Evolutionary conservation across 176 grass and related monocot species (phyloP).

Genomic region (Bonia amplexicaulis): DNA sequence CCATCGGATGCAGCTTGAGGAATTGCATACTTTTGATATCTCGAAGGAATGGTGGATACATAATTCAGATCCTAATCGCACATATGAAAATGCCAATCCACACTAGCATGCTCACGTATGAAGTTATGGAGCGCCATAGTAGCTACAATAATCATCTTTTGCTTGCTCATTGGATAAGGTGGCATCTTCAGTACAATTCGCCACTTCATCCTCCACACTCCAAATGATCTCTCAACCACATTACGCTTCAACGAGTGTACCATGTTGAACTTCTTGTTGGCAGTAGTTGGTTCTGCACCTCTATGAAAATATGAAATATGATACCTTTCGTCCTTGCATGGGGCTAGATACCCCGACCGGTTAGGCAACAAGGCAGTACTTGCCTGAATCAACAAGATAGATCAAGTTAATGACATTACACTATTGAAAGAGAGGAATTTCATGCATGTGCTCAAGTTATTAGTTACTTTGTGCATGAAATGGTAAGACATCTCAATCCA

Average conservation of each 20-base stretch:
- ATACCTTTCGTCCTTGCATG: not conserved
- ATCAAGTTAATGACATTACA: not conserved
- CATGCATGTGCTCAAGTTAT: not conserved
- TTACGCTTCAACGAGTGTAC: not conserved
- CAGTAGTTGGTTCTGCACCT: too few species aligned
- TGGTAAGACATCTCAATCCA: not conserved
- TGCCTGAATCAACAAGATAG: not conserved
- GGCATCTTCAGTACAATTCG: not conserved
- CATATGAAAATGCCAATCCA: not conserved
- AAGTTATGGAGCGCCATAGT: not conserved
- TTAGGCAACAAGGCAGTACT: not conserved
- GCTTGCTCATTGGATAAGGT: not conserved
- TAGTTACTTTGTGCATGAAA: not conserved
- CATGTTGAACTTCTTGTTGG: not conserved
- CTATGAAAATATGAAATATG: not conserved
- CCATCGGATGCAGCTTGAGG: not conserved
- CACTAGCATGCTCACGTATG: not conserved
- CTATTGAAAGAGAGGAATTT: not conserved
- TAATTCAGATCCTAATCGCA: not conserved
- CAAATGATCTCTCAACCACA: not conserved
- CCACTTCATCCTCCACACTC: not conserved
- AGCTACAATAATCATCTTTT: not conserved
- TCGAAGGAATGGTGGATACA: not conserved
- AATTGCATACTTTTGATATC: not conserved
- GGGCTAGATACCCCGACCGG: not conserved